These are phyloP conservation scores for Jatropha multifida DNA, from an alignment of 441 rosid species.

Conservation along the genomic window DNA sequence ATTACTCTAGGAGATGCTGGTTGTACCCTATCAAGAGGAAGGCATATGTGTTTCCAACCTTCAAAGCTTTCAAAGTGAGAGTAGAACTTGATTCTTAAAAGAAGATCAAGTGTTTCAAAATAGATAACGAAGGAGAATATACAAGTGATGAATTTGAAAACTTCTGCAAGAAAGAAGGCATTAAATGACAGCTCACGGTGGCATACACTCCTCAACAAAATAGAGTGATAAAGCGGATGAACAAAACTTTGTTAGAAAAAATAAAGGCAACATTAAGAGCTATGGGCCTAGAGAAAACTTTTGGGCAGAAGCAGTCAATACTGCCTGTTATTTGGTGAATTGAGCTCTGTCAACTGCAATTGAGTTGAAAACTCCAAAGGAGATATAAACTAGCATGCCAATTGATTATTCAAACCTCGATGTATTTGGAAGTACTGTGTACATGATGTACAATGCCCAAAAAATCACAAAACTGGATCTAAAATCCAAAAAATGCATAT, in stretches of 20 bases:
- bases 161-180: neutral
- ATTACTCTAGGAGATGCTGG: neutral
- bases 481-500: no score
- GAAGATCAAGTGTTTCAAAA: neutral
- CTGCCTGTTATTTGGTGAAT: neutral
- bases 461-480: no score
- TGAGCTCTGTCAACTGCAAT: neutral
- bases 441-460: neutral
- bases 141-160: neutral
- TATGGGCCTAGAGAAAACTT: neutral
- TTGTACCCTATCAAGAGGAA: no score
- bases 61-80: no score
- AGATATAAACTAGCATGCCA: neutral
- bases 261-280: no score
- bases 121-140: neutral
- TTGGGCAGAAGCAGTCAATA: neutral
- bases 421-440: no score
- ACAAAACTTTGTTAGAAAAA: neutral
- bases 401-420: no score
- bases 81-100: neutral
- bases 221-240: neutral
- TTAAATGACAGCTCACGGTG: neutral
- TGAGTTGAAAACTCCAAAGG: neutral
- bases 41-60: no score
- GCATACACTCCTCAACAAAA: neutral